Percentiles rank a stretch among this genome's conserved stretches.
These are phyloP conservation scores for Zarea fungicola DNA, from an alignment of 2,329 filamentous ascomycete genomes.

Conservation along the genomic window DNA sequence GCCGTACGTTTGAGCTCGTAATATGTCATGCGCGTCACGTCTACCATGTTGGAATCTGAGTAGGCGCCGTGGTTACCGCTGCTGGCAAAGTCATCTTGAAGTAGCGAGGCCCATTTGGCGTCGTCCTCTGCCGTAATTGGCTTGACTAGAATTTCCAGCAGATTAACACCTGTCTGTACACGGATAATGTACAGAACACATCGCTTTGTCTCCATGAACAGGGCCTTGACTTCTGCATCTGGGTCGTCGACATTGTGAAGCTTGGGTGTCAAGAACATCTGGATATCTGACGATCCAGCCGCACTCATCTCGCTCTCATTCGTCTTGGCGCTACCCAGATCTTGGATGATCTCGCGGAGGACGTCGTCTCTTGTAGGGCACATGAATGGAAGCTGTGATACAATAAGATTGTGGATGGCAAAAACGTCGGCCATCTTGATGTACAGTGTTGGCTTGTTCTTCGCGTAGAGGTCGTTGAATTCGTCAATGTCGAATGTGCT, in stretches of 20 bases:
- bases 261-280: slow-evolving; percentile 83
- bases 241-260: slow-evolving; percentile 88
- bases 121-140: slow-evolving; percentile 85
- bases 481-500: slow-evolving; percentile 96
- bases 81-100: slow-evolving; percentile 73
- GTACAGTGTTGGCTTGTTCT: slow-evolving; percentile 95
- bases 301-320: slow-evolving; percentile 92
- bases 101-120: slow-evolving; percentile 74
- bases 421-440: slow-evolving; percentile 99
- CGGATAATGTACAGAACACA: slow-evolving; percentile 97
- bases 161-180: slow-evolving; percentile 82
- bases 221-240: slow-evolving; percentile 81
- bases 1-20: slow-evolving; percentile 88
- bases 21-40: slow-evolving; percentile 86
- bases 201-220: slow-evolving; percentile 98
- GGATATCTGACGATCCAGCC: slow-evolving; percentile 82
- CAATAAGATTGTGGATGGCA: slow-evolving; percentile 84
- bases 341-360: slow-evolving; percentile 84
- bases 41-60: slow-evolving; percentile 80
- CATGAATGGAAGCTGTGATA: slow-evolving; percentile 69
- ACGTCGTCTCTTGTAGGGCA: slow-evolving; percentile 80
- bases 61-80: slow-evolving; percentile 75
- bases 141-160: slow-evolving; percentile 94
- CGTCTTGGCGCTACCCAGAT: slow-evolving; percentile 91
- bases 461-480: slow-evolving; percentile 95